Evolutionary conservation across 2,329 filamentous ascomycete species (phyloP), one percentile per base, ranked within the genome.

Genomic region (Pseudogymnoascus sp.): DNA sequence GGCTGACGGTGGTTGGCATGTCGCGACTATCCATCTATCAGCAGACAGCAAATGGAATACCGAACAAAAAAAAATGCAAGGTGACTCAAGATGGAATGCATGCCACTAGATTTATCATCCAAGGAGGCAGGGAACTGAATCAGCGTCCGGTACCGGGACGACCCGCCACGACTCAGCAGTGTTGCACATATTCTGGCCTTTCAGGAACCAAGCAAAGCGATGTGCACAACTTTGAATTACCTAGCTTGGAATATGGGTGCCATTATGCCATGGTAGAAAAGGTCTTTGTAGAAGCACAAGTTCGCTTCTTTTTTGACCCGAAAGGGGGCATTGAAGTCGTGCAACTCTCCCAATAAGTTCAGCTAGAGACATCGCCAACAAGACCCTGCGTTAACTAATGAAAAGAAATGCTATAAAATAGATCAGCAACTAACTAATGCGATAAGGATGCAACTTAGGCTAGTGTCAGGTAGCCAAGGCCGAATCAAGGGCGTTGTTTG

Each of bases 81-180:
- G 47, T 54, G 47, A 34, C 47, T 32, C 47, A 54, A 54, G 25
- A 11, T 20, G 28, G 43, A 54, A 54, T 32, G 47, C 47, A 32
- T 54, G 25, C 16, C 28, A 12, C 16, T 54, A 6, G 28, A 54
- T 54, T 28, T 54, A 32, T 18, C 47, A 18, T 30, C 25, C 22
- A 50, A 9, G 14, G 28, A 50, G 43, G 25, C 28, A 54, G 47
- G 16, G 47, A 54, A 32, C 8, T 54, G 47, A 54, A 54, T 32
- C 30, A 34, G 47, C 16, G 43, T 54, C 47, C 47, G 47, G 47
- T 54, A 54, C 47, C n/a, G 47, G 47, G 47, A 54, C 47, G 28
- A 34, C 28, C 47, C 28, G 28, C 18, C 32, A 54, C 47, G 18
- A 54, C 25, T 54, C 43, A 54, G 14, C n/a, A 54, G 32, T 20